Percentiles rank a stretch among this genome's conserved stretches.
These are phyloP conservation scores for Pyrus betulifolia DNA, from an alignment of 306 rosid genomes.

Conservation along the genomic window DNA sequence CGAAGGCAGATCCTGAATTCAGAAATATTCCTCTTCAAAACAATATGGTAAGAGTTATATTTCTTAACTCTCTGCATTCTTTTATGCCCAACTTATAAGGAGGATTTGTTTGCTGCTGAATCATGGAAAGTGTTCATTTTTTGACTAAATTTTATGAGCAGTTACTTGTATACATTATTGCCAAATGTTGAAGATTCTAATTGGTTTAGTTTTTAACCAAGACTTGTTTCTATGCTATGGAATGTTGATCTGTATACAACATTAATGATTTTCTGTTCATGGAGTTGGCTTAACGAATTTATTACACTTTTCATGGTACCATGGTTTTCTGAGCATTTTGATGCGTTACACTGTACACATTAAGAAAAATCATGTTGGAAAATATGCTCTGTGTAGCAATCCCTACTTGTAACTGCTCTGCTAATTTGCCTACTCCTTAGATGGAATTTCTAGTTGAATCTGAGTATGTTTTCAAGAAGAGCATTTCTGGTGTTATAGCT, in stretches of 20 bases:
- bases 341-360: neutral
- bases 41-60: constrained; percentile 26
- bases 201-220: neutral
- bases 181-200: neutral
- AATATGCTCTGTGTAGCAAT: neutral
- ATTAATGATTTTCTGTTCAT: neutral
- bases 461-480: neutral
- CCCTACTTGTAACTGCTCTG: neutral
- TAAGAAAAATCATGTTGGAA: neutral
- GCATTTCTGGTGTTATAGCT: neutral
- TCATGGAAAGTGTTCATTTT: neutral
- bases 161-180: neutral
- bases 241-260: neutral
- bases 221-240: neutral
- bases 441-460: neutral
- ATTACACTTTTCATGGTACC: neutral
- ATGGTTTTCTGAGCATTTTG: neutral
- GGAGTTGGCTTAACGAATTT: neutral
- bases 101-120: neutral
- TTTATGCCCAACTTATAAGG: neutral
- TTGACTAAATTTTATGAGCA: neutral
- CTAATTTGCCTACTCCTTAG: neutral
- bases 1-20: constrained; percentile 27
- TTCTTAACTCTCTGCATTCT: neutral
- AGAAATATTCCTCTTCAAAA: constrained; percentile 27